phyloP scores from a whole-genome alignment of 2,329 filamentous ascomycete genomes.

The Acephala macrosclerotiorum region DNA sequence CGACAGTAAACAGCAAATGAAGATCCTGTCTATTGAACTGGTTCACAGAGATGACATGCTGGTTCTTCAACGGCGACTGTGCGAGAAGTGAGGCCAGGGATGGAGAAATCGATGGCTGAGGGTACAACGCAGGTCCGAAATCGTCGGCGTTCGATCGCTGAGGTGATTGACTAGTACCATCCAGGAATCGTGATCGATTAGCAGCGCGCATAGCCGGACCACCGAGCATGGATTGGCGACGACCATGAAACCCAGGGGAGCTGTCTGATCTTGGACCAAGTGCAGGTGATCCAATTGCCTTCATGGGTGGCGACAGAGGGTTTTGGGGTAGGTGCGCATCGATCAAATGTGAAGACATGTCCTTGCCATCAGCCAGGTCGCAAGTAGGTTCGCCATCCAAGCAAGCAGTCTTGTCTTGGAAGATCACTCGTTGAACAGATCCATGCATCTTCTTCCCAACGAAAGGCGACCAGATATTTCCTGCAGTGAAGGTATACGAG shows the following conservation, averaged over 20 bases:
- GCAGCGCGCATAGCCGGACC: slow-evolving; percentile 44
- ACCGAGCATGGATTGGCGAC: slow-evolving; percentile 46
- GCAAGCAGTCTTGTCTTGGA: slow-evolving; percentile 77
- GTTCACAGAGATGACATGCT: slow-evolving; percentile 90
- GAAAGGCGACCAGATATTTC: slow-evolving; percentile 73
- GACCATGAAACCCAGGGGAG: slow-evolving; percentile 37
- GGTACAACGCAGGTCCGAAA: slow-evolving; percentile 54
- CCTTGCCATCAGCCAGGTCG: slow-evolving; percentile 67
- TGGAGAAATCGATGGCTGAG: slow-evolving; percentile 61
- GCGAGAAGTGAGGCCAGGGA: slow-evolving; percentile 77
- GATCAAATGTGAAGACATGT: slow-evolving; percentile 75
- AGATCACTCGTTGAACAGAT: slow-evolving; percentile 77
- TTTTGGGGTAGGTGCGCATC: slow-evolving; percentile 45
- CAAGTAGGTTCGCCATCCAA: slow-evolving; percentile 71
- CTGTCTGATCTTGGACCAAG: slow-evolving; percentile 46
- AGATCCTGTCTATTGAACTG: slow-evolving; percentile 89
- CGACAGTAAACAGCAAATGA: slow-evolving; percentile 93
- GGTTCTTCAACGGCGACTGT: slow-evolving; percentile 85
- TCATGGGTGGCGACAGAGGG: slow-evolving; percentile 64
- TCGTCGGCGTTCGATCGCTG: slow-evolving; percentile 49
- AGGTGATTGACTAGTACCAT: slow-evolving; percentile 46
- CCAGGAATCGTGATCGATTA: slow-evolving; percentile 45
- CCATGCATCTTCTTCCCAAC: slow-evolving; percentile 72
- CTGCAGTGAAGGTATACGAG: slow-evolving; percentile 64
- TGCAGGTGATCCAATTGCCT: slow-evolving; percentile 47